Evolutionary conservation across 768 basidiomycete species (phyloP).

Genomic region (Amanita pseudoporphyria): DNA sequence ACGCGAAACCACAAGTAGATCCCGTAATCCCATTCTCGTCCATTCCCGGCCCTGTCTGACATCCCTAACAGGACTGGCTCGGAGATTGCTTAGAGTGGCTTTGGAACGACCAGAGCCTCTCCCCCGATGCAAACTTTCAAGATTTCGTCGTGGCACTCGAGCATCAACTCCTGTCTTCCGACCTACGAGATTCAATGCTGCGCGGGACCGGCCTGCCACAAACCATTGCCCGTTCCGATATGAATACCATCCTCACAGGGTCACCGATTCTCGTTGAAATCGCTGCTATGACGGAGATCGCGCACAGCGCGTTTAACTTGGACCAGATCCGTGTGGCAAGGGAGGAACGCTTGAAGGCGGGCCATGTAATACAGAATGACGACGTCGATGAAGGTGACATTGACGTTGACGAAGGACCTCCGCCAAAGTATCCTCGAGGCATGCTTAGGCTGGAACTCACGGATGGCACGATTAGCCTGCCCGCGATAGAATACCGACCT

Average conservation of each 20-base stretch:
- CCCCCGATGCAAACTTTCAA: conserved; percentile 37
- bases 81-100: conserved; percentile 64
- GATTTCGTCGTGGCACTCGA: conserved; percentile 48
- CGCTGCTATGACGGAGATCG: conserved; percentile 72
- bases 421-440: conserved; percentile 74
- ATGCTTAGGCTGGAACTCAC: conserved; percentile 71
- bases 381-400: conserved; percentile 45
- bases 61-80: conserved; percentile 58
- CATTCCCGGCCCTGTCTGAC: conserved; percentile 2
- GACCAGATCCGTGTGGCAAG: conserved; percentile 58
- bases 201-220: conserved; percentile 58
- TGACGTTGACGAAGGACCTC: conserved; percentile 59
- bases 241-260: conserved; percentile 23
- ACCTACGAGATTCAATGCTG: conserved; percentile 62
- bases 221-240: conserved; percentile 26
- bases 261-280: conserved; percentile 69
- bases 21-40: conserved; percentile 27
- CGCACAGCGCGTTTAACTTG: conserved; percentile 72
- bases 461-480: conserved; percentile 62
- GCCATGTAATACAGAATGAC: conserved; percentile 27
- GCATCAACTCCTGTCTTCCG: conserved; percentile 61
- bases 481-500: conserved; percentile 70
- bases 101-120: conserved; percentile 32
- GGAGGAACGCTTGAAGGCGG: conserved; percentile 55
- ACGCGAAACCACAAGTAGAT: conserved; percentile 56